These are phyloP conservation scores for Umbelopsis sp. DNA, from an alignment of 371 early-diverging fungal species.

Conservation along the genomic window DNA sequence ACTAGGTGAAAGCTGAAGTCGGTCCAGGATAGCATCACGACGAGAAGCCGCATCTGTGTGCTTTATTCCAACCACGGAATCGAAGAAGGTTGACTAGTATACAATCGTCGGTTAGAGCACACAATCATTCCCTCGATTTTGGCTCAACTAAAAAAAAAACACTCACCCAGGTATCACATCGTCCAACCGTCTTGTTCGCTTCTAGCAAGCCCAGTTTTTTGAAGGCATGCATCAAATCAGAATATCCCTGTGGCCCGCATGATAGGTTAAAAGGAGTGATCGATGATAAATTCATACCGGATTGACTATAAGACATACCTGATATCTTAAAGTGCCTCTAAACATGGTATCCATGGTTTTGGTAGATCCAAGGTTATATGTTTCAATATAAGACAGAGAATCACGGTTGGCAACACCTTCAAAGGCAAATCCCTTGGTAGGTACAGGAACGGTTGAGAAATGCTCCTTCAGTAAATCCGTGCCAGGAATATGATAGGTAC, in stretches of 20 bases:
- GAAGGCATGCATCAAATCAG: constrained; percentile 67
- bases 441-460: constrained; percentile 65
- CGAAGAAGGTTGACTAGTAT: not conserved
- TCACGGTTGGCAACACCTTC: constrained; percentile 90
- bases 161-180: constrained; percentile 53
- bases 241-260: constrained; percentile 48
- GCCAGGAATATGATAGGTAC: constrained; percentile 65
- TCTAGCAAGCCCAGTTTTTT: constrained; percentile 60
- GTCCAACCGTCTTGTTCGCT: constrained; percentile 32
- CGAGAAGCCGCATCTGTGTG: not conserved
- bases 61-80: constrained; percentile 4
- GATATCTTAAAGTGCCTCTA: constrained; percentile 83
- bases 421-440: constrained; percentile 81
- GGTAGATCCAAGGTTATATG: constrained; percentile 68
- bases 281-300: not conserved
- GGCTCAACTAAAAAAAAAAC: no score
- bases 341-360: constrained; percentile 81
- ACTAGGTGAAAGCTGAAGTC: not conserved
- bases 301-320: constrained; percentile 31
- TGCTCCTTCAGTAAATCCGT: constrained; percentile 72
- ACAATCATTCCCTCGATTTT: no score
- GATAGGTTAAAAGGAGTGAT: not conserved
- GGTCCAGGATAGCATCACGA: constrained; percentile 12
- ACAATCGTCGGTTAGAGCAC: not conserved
- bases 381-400: constrained; percentile 67